Base-by-base conservation (phyloP, 2,329 filamentous ascomycete species). In the Exserohilum turcica region DNA sequence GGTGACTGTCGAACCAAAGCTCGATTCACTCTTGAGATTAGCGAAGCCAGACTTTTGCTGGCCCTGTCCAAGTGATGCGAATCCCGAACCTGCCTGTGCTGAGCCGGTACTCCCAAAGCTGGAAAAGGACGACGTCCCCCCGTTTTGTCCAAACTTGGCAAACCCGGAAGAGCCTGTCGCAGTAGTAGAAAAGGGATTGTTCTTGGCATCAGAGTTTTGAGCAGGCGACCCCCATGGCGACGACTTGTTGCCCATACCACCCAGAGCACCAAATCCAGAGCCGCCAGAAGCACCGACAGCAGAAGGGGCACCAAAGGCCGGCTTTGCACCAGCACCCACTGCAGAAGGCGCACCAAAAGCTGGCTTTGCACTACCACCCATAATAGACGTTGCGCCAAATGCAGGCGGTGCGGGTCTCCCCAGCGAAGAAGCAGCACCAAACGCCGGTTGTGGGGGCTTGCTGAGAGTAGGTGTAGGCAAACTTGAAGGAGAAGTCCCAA, bases 1-100 rank as follows among this genome's bases (percentile, higher is more conserved):
- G n/a, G 70, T 74, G 16, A 75, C 65, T 3, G 76, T 78, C 4
- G 77, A 79, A 5, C 74, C 76, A 57, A 76, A 76, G 46, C 75
- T 73, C 12, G 56, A 70, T 56, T 67, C 67, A 8, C 66, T 63
- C 39, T 57, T 70, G 32, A 70, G 56, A 21, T 59, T 65, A 15
- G 57, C 57, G 51, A 73, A 74, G 4, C 55, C 56, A 16, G 72
- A 63, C 48, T 71, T 68, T 43, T 71, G 68, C 52, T 56, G 57
- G 9, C 51, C 37, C 39, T 68, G 61, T 44, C 63, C 67, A 33
- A 74, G 55, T 40, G 60, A 48, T 19, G 57, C 66, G 56, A 76
- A 76, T 8, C 70, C 64, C 21, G 67, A 67, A 24, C 52, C 35
- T 35, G 44, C 13, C 31, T 48, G 37, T 8, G 45, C 45, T 9